phyloP scores from a whole-genome alignment of 2,329 filamentous ascomycete species.

The Penicillium brevicompactum region DNA sequence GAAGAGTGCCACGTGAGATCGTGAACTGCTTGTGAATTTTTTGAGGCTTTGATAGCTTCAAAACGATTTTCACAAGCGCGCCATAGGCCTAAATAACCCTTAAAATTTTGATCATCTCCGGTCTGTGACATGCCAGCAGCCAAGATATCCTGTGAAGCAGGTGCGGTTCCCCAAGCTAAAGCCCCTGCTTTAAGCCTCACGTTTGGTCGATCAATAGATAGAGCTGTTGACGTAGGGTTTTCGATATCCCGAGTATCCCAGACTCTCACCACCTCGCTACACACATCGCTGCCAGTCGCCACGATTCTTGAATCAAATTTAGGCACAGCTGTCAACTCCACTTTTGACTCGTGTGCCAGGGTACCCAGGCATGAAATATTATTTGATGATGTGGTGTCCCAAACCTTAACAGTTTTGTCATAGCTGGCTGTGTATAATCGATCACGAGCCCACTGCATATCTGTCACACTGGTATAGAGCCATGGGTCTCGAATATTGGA shows the following conservation, averaged over 20 bases:
- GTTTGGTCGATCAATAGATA: constrained; percentile 31
- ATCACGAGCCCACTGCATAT: constrained; percentile 54
- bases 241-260: constrained; percentile 39
- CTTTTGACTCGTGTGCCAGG: constrained; percentile 49
- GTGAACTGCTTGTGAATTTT: constrained; percentile 58
- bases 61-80: constrained; percentile 46
- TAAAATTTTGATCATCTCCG: constrained; percentile 30
- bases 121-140: constrained; percentile 58
- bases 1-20: constrained; percentile 60
- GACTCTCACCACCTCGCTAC: constrained; percentile 28
- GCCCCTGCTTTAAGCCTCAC: constrained; percentile 47
- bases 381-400: constrained; percentile 45
- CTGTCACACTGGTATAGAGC: constrained; percentile 60
- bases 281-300: constrained; percentile 51
- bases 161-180: constrained; percentile 50
- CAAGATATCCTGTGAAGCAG: constrained; percentile 45
- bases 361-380: constrained; percentile 34
- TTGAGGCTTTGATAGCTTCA: constrained; percentile 41
- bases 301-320: constrained; percentile 39
- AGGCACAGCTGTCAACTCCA: constrained; percentile 56
- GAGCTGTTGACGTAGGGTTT: constrained; percentile 23
- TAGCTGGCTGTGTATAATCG: constrained; percentile 58
- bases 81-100: constrained; percentile 59
- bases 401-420: constrained; percentile 60
- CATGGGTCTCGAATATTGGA: constrained; percentile 52